These are phyloP conservation scores for Debaryomyces hansenii DNA, from an alignment of 805 yeast genomes.

Conservation along the genomic window DNA sequence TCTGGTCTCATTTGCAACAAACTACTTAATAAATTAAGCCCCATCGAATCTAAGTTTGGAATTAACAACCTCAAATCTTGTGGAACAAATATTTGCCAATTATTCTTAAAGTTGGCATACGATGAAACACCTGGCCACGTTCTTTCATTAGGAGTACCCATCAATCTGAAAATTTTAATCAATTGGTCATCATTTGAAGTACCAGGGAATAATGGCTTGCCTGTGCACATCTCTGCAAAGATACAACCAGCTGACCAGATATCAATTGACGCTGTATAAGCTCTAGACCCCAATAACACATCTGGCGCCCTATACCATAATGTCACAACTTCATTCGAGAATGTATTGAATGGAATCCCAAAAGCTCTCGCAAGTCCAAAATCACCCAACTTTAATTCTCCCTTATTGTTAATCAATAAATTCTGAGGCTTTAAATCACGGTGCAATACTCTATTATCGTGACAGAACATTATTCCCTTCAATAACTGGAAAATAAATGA, in stretches of 20 bases:
- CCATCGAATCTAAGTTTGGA: conserved; percentile 69
- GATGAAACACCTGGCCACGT: conserved; percentile 97
- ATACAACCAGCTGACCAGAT: conserved; percentile 99
- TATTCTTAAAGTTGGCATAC: conserved; percentile 81
- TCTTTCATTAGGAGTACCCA: conserved; percentile 96
- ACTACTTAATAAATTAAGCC: conserved; percentile 63
- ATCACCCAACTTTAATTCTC: conserved; percentile 92
- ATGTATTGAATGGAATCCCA: conserved; percentile 97
- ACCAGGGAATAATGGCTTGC: conserved; percentile 95
- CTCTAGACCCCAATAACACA: conserved; percentile 90
- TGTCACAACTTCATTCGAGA: conserved; percentile 96
- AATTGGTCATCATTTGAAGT: conserved; percentile 95
- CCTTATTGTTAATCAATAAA: conserved; percentile 81
- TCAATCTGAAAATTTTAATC: conserved; percentile 82
- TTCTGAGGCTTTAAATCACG: conserved; percentile 95
- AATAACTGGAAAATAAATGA: conserved; percentile 93
- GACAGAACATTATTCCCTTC: conserved; percentile 85
- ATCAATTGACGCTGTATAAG: conserved; percentile 94
- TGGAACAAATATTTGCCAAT: conserved; percentile 83
- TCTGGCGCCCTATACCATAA: conserved; percentile 99
- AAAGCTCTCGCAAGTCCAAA: conserved; percentile 97
- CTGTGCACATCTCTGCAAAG: conserved; percentile 97
- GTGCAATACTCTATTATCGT: conserved; percentile 80
- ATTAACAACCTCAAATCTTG: conserved; percentile 76
- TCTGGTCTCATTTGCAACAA: conserved; percentile 63